A percentile compares a stretch with the other conserved stretches of the same genome.
Conservation (phyloP, 2,329 filamentous ascomycete genomes). For the Meredithiella fracta region DNA sequence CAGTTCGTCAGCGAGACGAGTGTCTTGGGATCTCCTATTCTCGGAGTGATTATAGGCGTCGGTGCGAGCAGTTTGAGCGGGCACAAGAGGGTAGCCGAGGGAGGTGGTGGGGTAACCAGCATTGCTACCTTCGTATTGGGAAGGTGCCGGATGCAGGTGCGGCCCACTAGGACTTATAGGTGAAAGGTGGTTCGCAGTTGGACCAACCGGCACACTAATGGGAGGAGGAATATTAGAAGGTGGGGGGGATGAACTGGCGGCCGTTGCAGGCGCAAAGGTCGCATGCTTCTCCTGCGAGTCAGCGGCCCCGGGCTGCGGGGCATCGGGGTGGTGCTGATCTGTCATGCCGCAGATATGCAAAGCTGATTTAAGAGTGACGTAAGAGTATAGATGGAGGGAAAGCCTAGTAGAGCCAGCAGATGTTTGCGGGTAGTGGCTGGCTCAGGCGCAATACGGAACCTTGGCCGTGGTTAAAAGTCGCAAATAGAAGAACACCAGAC, state of each 20-base stretch:
- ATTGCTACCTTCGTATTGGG: not conserved
- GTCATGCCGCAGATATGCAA: constrained; percentile 9
- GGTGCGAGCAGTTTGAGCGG: constrained; percentile 6
- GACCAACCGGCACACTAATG: not conserved
- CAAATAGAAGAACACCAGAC: not conserved
- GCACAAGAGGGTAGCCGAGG: constrained; percentile 5
- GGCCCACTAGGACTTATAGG: constrained; percentile 10
- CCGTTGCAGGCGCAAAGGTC: not conserved
- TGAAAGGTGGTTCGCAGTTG: constrained; percentile 5
- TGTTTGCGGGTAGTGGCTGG: not conserved
- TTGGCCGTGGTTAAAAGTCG: not conserved
- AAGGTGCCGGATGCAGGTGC: constrained; percentile 1
- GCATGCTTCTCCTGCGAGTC: not conserved
- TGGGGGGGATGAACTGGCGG: constrained; percentile 1
- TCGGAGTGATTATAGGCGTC: constrained; percentile 3
- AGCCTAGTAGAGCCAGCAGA: constrained; percentile 1
- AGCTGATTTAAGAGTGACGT: constrained; percentile 9
- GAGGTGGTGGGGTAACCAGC: not conserved
- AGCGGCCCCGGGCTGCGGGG: not conserved
- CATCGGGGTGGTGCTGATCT: constrained; percentile 4
- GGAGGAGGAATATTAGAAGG: constrained; percentile 7
- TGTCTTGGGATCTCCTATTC: constrained; percentile 10
- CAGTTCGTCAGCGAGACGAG: constrained; percentile 31
- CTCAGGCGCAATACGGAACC: not conserved
- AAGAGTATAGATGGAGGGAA: not conserved